These are phyloP conservation scores for Claviceps citrina DNA, from an alignment of 2,329 filamentous ascomycete species.

Conservation along the genomic window DNA sequence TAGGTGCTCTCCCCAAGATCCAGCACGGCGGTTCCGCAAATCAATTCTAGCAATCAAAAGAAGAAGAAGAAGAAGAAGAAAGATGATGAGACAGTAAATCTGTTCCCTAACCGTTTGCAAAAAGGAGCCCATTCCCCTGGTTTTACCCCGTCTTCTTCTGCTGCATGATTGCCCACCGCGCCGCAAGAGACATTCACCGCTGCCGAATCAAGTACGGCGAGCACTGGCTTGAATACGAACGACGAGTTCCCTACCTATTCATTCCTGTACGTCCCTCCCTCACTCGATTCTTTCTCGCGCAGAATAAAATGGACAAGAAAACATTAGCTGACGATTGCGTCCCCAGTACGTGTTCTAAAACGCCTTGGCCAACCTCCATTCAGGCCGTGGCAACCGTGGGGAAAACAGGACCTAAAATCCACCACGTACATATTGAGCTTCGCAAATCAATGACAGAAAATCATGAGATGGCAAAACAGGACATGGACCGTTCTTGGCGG, in stretches of 20 bases:
- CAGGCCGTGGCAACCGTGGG: too few species aligned
- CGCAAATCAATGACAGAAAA: not conserved
- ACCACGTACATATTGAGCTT: not conserved
- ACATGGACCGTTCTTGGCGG: too few species aligned
- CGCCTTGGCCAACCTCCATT: not conserved
- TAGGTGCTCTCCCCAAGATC: slow-evolving; percentile 9
- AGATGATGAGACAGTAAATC: too few species aligned
- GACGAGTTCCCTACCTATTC: slow-evolving; percentile 66
- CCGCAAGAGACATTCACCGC: slow-evolving; percentile 57
- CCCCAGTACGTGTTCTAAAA: slow-evolving; percentile 27
- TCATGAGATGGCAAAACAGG: not conserved
- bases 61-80: too few species aligned
- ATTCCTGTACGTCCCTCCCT: slow-evolving; percentile 42
- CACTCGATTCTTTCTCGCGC: not conserved
- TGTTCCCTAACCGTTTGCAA: slow-evolving; percentile 4
- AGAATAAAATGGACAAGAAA: not conserved
- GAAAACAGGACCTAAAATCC: not conserved
- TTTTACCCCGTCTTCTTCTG: slow-evolving; percentile 79
- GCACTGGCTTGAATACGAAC: slow-evolving; percentile 67
- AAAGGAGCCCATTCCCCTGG: slow-evolving; percentile 65
- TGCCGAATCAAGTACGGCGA: slow-evolving; percentile 71
- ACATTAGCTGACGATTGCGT: slow-evolving; percentile 7
- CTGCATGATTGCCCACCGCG: slow-evolving; percentile 68
- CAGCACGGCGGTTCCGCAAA: not conserved
- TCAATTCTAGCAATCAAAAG: not conserved